Percentiles rank a stretch among this genome's conserved stretches.
Evolutionary conservation across 2,329 filamentous ascomycete species (phyloP).

Genomic region (Thelonectria blattea): DNA sequence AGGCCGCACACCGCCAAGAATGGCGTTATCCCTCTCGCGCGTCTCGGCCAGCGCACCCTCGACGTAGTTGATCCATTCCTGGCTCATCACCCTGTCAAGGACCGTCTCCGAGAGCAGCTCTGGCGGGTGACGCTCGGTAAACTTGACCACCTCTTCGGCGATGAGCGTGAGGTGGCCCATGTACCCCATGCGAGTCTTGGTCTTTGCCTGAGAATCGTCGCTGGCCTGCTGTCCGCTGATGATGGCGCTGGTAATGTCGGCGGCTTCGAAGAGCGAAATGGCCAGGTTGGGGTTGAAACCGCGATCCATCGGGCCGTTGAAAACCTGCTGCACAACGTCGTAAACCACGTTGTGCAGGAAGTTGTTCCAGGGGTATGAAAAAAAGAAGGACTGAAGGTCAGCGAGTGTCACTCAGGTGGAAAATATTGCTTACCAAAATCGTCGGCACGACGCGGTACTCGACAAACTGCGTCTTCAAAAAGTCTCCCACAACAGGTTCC

Average conservation of each 20-base stretch:
- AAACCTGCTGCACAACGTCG: constrained; percentile 98
- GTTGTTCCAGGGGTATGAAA: constrained; percentile 99
- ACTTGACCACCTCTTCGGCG: constrained; percentile 97
- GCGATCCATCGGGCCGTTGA: constrained; percentile 97
- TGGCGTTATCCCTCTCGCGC: constrained; percentile 95
- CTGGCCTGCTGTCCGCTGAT: constrained; percentile 88
- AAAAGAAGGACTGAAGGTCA: constrained; percentile 82
- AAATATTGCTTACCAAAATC: constrained; percentile 73
- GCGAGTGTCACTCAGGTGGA: not conserved
- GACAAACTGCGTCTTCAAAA: constrained; percentile 95
- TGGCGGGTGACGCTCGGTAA: constrained; percentile 90
- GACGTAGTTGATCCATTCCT: constrained; percentile 93
- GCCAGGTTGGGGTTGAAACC: constrained; percentile 90
- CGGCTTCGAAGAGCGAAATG: constrained; percentile 90
- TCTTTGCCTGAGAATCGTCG: constrained; percentile 82
- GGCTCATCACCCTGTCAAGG: constrained; percentile 85
- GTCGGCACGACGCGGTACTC: constrained; percentile 93
- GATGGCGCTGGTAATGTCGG: constrained; percentile 88
- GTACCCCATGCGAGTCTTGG: constrained; percentile 91
- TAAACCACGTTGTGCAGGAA: constrained; percentile 99
- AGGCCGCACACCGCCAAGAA: constrained; percentile 90
- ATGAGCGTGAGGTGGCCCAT: constrained; percentile 98
- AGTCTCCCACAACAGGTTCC: constrained; percentile 88
- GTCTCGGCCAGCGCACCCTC: constrained; percentile 93
- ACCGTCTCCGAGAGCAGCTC: constrained; percentile 85